Conservation (phyloP, 2,329 filamentous ascomycete species). For the Fusarium tanahbumbuense region DNA sequence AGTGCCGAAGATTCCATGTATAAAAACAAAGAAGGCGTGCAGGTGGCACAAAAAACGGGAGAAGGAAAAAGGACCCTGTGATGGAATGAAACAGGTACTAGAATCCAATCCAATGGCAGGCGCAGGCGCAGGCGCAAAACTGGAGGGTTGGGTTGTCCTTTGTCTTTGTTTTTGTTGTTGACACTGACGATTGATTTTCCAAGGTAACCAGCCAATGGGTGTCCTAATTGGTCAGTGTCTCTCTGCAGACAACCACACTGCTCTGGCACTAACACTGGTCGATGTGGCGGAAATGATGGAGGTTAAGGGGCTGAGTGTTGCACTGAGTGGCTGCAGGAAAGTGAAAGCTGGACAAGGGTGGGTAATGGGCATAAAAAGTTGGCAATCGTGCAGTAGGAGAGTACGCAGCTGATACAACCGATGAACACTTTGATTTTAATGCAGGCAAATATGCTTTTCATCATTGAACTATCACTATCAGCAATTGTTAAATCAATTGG, state of each 20-base stretch:
- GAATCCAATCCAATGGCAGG: slow-evolving; percentile 17
- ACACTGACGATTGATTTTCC: slow-evolving; percentile 19
- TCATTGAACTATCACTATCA: background rate
- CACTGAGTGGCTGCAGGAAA: slow-evolving; percentile 34
- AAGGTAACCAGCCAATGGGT: slow-evolving; percentile 22
- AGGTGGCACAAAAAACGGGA: background rate
- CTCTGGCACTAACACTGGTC: slow-evolving; percentile 11
- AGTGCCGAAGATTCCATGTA: background rate
- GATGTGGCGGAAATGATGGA: slow-evolving; percentile 21
- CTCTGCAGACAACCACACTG: background rate
- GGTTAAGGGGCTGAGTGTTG: slow-evolving; percentile 23
- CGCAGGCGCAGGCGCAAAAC: slow-evolving; percentile 23
- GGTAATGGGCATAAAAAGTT: slow-evolving; percentile 18
- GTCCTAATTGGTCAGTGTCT: slow-evolving; percentile 19
- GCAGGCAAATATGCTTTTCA: background rate
- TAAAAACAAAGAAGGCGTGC: background rate
- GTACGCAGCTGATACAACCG: slow-evolving; percentile 26
- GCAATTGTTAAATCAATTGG: background rate
- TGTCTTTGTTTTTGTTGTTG: slow-evolving; percentile 36
- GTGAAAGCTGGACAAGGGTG: slow-evolving; percentile 16
- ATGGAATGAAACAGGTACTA: slow-evolving; percentile 32
- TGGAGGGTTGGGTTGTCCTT: slow-evolving; percentile 29
- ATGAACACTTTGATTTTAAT: slow-evolving; percentile 1
- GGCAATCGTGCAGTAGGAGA: slow-evolving; percentile 19
- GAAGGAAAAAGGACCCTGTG: slow-evolving; percentile 20